These are phyloP conservation scores for Casaregolazyma lundiana DNA, from an alignment of 1,139 yeast species.

Conservation along the genomic window DNA sequence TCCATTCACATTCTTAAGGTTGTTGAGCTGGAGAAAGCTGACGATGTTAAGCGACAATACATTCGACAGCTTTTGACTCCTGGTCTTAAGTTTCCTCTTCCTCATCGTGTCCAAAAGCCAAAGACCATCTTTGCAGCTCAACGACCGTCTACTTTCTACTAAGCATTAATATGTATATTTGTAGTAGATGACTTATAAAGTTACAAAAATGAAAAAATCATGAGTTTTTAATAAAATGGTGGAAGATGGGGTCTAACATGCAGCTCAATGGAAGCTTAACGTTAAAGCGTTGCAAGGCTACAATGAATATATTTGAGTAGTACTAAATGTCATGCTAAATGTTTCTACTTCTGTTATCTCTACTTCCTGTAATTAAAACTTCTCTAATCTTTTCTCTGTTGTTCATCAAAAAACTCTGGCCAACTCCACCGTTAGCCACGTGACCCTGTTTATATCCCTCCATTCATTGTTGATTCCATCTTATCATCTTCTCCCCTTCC, in stretches of 20 bases:
- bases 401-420: too few species aligned
- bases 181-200: constrained; percentile 4
- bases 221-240: background rate
- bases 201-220: background rate
- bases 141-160: constrained; percentile 97
- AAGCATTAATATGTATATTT: constrained; percentile 31
- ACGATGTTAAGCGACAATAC: constrained; percentile 99
- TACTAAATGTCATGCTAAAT: too few species aligned
- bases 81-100: constrained; percentile 99
- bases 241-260: background rate
- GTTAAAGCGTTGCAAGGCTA: too few species aligned
- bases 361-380: too few species aligned
- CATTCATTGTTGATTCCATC: too few species aligned
- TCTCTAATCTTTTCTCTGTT: too few species aligned
- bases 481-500: background rate
- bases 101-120: constrained; percentile 97
- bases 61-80: constrained; percentile 93
- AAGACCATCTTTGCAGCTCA: constrained; percentile 82
- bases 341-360: too few species aligned
- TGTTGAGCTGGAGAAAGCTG: constrained; percentile 96
- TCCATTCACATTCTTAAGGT: constrained; percentile 93
- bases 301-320: too few species aligned
- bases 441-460: background rate
- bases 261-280: too few species aligned
- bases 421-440: too few species aligned